A percentile compares a stretch with the other conserved stretches of the same genome.
Conservation (phyloP, 768 basidiomycete species). For the Collybia sordida region DNA sequence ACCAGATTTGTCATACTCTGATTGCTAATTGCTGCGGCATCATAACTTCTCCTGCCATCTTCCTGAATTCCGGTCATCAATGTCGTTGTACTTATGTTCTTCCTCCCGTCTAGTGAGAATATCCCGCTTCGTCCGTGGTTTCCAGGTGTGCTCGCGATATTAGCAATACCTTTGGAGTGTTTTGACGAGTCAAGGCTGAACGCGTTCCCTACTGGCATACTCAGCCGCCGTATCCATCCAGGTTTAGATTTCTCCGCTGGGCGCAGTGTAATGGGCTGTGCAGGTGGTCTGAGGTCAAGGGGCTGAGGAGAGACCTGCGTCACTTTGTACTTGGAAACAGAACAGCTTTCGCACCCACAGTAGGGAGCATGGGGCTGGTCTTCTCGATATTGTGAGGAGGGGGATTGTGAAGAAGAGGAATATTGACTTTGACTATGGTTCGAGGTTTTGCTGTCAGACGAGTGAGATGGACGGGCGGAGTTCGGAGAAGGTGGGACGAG, state of each 20-base stretch:
- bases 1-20: slow-evolving; percentile 53
- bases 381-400: slow-evolving; percentile 14
- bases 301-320: slow-evolving; percentile 24
- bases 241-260: slow-evolving; percentile 51
- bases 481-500: slow-evolving; percentile 33
- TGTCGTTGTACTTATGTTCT: slow-evolving; percentile 41
- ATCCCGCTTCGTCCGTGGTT: slow-evolving; percentile 23
- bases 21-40: slow-evolving; percentile 40
- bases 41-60: slow-evolving; percentile 50
- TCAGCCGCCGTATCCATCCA: slow-evolving; percentile 75
- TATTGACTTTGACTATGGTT: slow-evolving; percentile 18
- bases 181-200: slow-evolving; percentile 60
- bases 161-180: slow-evolving; percentile 23
- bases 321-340: slow-evolving; percentile 52
- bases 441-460: slow-evolving; percentile 10
- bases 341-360: slow-evolving; percentile 69
- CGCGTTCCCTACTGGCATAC: slow-evolving; percentile 67
- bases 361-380: slow-evolving; percentile 52
- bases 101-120: slow-evolving; percentile 48
- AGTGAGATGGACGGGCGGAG: slow-evolving; percentile 17
- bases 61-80: slow-evolving; percentile 34
- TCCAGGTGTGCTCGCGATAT: slow-evolving; percentile 7
- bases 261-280: slow-evolving; percentile 43
- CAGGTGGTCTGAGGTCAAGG: slow-evolving; percentile 39
- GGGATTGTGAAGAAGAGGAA: slow-evolving; percentile 26